Conservation (phyloP, 1,284 basidiomycete genomes). For the Sporisorium sorghi region DNA sequence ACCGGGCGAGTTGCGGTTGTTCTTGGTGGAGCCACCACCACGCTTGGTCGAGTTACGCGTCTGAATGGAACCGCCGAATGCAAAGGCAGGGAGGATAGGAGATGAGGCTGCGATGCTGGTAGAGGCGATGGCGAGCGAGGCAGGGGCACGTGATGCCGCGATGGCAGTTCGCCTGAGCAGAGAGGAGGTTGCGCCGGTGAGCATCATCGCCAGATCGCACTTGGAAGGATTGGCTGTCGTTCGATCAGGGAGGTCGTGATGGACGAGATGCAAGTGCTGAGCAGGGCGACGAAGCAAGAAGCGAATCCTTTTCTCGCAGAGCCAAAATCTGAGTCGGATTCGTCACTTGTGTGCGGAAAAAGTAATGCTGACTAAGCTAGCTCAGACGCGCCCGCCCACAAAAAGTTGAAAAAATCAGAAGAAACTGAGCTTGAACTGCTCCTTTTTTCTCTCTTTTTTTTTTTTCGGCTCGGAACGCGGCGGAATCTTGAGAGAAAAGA, state of each 20-base stretch:
- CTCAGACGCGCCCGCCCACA: neutral
- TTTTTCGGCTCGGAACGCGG: slow-evolving; percentile 30
- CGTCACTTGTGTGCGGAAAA: slow-evolving; percentile 17
- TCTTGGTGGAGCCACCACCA: slow-evolving; percentile 68
- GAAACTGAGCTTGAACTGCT: slow-evolving; percentile 14
- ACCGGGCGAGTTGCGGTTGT: slow-evolving; percentile 68
- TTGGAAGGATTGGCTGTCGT: too few relatives aligned
- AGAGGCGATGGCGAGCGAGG: slow-evolving; percentile 56
- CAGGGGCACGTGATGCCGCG: slow-evolving; percentile 29
- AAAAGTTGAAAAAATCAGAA: slow-evolving; percentile 41
- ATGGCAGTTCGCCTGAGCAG: slow-evolving; percentile 35
- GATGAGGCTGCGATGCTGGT: slow-evolving; percentile 25
- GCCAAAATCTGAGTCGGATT: slow-evolving; percentile 25
- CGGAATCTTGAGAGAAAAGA: slow-evolving; percentile 19
- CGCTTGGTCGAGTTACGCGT: slow-evolving; percentile 69
- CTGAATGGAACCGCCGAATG: slow-evolving; percentile 64
- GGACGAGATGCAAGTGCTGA: too few relatives aligned
- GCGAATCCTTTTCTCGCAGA: neutral
- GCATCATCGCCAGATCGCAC: slow-evolving; percentile 24
- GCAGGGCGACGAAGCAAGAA: neutral
- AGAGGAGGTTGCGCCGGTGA: slow-evolving; percentile 28
- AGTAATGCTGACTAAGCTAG: slow-evolving; percentile 25
- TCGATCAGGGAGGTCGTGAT: slow-evolving; percentile 4
- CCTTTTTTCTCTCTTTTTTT: neutral
- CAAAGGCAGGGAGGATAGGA: slow-evolving; percentile 51